Conservation (phyloP, 169 alveolate species). For the Cryptosporidium ryanae region DNA sequence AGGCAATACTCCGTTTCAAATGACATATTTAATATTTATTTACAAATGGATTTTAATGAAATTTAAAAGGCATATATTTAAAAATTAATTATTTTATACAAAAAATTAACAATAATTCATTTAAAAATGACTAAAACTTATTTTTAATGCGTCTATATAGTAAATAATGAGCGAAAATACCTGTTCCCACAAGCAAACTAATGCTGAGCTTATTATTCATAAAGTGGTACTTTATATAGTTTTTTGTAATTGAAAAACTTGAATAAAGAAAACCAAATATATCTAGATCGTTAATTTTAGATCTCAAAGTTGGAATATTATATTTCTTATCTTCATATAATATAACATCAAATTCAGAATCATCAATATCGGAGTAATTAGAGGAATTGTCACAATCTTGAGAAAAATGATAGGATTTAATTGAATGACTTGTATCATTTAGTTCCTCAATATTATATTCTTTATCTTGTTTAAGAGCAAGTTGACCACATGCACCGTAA, state of each 20-base stretch:
- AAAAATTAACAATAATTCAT: too few species aligned
- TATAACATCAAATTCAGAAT: slow-evolving; percentile 19
- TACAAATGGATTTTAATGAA: background rate
- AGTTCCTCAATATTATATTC: slow-evolving; percentile 40
- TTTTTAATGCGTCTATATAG: background rate
- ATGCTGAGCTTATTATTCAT: slow-evolving; percentile 11
- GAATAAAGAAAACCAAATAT: too few species aligned
- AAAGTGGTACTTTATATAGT: background rate
- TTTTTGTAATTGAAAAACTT: too few species aligned
- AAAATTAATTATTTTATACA: too few species aligned
- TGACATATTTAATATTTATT: background rate
- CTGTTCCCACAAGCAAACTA: slow-evolving; percentile 16
- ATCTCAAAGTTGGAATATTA: too few species aligned
- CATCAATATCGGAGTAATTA: slow-evolving; percentile 4
- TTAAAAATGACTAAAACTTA: background rate
- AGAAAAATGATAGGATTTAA: background rate
- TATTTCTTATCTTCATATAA: too few species aligned
- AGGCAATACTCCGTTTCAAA: background rate
- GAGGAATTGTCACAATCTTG: background rate
- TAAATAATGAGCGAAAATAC: slow-evolving; percentile 17
- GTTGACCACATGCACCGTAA: slow-evolving; percentile 67
- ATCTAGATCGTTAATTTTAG: too few species aligned
- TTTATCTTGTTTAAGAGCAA: slow-evolving; percentile 29
- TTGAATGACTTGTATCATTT: background rate
- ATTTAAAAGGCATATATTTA: background rate